Conservation (phyloP, 345 rosid genomes). For the Melaleuca quinquenervia region DNA sequence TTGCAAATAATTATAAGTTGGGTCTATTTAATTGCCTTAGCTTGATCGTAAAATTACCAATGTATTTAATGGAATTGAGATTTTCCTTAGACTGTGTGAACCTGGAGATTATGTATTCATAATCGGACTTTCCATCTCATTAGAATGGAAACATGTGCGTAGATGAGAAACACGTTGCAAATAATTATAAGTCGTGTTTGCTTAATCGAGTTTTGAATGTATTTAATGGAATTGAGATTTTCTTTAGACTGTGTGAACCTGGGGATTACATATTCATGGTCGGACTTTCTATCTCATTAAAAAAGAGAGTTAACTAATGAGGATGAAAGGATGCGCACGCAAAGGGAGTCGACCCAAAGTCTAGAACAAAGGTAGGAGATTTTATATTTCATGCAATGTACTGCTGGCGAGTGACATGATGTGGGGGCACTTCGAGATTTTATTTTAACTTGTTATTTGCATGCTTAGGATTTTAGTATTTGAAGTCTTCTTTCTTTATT, state of each 20-base stretch:
- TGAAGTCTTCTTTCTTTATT: neutral
- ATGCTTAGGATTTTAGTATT: neutral
- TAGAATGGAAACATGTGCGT: neutral
- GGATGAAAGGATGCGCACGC: neutral
- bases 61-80: too few species aligned
- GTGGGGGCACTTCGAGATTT: neutral
- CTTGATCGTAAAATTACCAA: too few species aligned
- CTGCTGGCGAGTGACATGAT: neutral
- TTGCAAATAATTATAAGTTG: too few species aligned
- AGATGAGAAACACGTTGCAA: neutral
- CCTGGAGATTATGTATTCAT: too few species aligned
- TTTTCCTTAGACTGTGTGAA: too few species aligned
- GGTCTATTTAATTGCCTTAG: too few species aligned
- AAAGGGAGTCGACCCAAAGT: neutral
- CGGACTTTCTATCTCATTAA: neutral
- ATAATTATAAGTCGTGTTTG: neutral
- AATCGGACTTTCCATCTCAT: too few species aligned
- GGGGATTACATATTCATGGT: neutral
- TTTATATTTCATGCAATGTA: neutral
- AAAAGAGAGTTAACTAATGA: neutral
- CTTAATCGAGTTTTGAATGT: neutral
- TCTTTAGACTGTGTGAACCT: too few species aligned
- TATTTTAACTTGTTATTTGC: neutral
- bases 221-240: neutral
- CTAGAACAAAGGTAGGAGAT: neutral